These are phyloP conservation scores for Trypanosomatidae sp. DNA, from an alignment of 208 protist species.

Conservation along the genomic window DNA sequence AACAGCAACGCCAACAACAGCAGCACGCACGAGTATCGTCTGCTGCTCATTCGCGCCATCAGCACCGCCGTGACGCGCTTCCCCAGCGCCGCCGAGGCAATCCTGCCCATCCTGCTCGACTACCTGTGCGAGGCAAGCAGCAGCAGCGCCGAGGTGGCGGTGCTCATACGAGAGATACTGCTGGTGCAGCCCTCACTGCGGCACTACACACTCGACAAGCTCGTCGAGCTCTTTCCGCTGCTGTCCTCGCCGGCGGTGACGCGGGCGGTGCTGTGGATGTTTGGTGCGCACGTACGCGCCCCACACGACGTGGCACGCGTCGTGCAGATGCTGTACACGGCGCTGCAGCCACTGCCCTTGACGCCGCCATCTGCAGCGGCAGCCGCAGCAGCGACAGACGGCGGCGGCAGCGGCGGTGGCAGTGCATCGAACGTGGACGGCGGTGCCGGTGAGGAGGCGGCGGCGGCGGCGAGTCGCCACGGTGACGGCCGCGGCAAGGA, in stretches of 20 bases:
- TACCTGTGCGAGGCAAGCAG: slow-evolving; percentile 80
- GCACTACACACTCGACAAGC: slow-evolving; percentile 24
- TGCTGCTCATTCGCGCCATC: slow-evolving; percentile 89
- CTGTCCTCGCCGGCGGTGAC: slow-evolving; percentile 7
- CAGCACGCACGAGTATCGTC: slow-evolving; percentile 38
- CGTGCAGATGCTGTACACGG: too few species aligned
- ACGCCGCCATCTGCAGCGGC: too few species aligned
- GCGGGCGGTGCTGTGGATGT: slow-evolving; percentile 87
- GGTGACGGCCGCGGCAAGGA: too few species aligned
- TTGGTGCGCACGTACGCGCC: slow-evolving; percentile 91
- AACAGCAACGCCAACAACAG: too few species aligned
- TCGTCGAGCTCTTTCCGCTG: slow-evolving; percentile 12
- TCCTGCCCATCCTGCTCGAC: slow-evolving; percentile 91
- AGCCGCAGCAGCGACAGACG: too few species aligned
- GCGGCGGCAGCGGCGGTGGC: too few species aligned
- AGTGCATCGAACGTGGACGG: too few species aligned
- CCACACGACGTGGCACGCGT: too few species aligned
- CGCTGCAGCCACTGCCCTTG: too few species aligned
- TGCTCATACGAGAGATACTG: slow-evolving; percentile 92
- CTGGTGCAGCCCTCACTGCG: slow-evolving; percentile 85
- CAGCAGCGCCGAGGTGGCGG: slow-evolving; percentile 84
- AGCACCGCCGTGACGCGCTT: slow-evolving; percentile 86
- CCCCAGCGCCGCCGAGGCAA: slow-evolving; percentile 53
- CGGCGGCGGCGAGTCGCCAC: too few species aligned
- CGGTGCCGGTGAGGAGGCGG: too few species aligned